Percentiles rank a stretch among this genome's conserved stretches.
Conservation (phyloP, 106 monocot species). For the Vanilla planifolia region DNA sequence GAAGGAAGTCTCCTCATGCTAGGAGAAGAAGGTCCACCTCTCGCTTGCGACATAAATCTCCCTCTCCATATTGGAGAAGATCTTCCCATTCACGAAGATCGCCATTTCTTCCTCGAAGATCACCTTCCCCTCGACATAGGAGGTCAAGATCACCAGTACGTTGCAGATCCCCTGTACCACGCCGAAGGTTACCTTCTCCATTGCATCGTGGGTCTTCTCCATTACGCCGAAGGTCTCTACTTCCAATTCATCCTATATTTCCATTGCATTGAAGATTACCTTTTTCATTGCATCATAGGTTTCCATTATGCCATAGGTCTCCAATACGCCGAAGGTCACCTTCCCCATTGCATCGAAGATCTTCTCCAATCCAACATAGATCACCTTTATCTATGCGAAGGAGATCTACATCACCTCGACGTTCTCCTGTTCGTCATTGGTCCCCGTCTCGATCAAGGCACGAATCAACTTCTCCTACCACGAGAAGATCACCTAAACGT, state of each 20-base stretch:
- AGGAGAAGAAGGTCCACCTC: constrained; percentile 43
- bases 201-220: constrained; percentile 14
- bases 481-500: constrained; percentile 32
- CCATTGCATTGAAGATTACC: constrained; percentile 24
- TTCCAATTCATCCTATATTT: no score
- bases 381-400: neutral
- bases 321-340: no score
- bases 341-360: constrained; percentile 14
- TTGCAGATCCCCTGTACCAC: constrained; percentile 14
- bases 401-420: constrained; percentile 49
- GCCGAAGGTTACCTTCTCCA: constrained; percentile 23
- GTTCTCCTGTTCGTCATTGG: constrained; percentile 27
- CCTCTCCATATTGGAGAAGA: constrained; percentile 16
- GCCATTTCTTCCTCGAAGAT: constrained; percentile 24
- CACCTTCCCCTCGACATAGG: constrained; percentile 11
- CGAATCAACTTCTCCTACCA: constrained; percentile 28
- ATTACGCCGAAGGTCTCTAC: constrained; percentile 20
- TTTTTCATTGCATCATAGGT: constrained; percentile 16
- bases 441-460: constrained; percentile 17
- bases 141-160: constrained; percentile 29
- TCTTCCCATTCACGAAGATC: constrained; percentile 18
- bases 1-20: constrained; percentile 41
- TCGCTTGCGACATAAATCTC: constrained; percentile 21
- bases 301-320: constrained; percentile 18
- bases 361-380: no score